Base-by-base conservation (phyloP, 169 alveolate genomes). In the Plasmodium gallinaceum region DNA sequence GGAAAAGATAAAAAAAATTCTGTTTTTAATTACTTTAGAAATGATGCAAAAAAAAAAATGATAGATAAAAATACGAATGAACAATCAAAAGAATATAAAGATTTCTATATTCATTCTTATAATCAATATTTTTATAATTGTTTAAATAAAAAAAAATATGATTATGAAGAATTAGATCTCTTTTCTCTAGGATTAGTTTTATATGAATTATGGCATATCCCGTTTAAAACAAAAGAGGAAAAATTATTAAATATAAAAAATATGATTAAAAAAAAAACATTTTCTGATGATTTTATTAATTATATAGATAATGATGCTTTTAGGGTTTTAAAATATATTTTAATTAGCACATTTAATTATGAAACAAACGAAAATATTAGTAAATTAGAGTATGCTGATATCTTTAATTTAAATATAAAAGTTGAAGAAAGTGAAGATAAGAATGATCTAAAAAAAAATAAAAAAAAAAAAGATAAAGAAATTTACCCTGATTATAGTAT, bases 121-220 rank as follows among this genome's bases (percentile, higher is more conserved):
- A 80, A 80, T 22, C 90, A 80, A 48, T 71, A 68, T 39, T 71
- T 80, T 32, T 80, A 80, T 26, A 80, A 26, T 5, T 22, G 52
- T 18, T 60, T 80, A 42, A 48, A 51, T 12, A 80, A 80, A 22
- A 69, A 68, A 45, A 80, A 54, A 18, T 52, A 68, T 37, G 68
- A 62, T 71, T 80, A 68, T 39, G 90, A 80, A 18, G 85, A 80
- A 52, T 18, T 68, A 12, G 90, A 80, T 58, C 20, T 80, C 5
- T 80, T 80, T 68, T 80, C 90, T 6, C 51, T 80, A 8, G 90
- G 85, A 5, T 2, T 80, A 52, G 70, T 80, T 12, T 46, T 80
- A 45, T 80, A 80, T 61, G 90, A 80, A 80, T 14, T 80, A 46
- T 68, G 46, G 68, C 90, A 80, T 68, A 26, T 7, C 8, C 90